Conservation (phyloP, 2,329 filamentous ascomycete species). For the Thermomyces lanuginosus region DNA sequence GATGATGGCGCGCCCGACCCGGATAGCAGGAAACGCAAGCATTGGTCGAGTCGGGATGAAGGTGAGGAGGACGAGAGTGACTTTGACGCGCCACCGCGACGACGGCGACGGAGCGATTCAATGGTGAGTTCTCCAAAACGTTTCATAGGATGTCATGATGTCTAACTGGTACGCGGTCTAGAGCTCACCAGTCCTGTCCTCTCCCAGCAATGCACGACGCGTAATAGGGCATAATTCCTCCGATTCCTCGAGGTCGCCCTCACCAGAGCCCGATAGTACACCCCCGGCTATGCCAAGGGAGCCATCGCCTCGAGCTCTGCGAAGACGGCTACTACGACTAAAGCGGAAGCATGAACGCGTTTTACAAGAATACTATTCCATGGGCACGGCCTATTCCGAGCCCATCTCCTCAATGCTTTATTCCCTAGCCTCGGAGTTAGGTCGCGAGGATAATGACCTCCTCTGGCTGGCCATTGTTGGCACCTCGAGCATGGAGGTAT, state of each 20-base stretch:
- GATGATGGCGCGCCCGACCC: constrained; percentile 32
- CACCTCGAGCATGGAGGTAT: constrained; percentile 83
- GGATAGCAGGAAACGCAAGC: constrained; percentile 54
- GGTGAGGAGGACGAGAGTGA: constrained; percentile 48
- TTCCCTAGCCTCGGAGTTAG: constrained; percentile 82
- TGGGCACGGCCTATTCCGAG: constrained; percentile 83
- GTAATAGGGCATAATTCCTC: constrained; percentile 25
- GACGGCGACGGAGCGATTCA: constrained; percentile 75
- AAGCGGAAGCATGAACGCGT: constrained; percentile 61
- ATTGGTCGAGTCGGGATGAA: constrained; percentile 60
- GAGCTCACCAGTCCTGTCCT: constrained; percentile 26
- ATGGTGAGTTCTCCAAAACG: constrained; percentile 31
- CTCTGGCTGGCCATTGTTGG: constrained; percentile 92
- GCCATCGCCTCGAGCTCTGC: constrained; percentile 54
- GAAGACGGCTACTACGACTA: constrained; percentile 56
- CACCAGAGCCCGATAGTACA: constrained; percentile 24
- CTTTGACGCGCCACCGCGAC: constrained; percentile 58
- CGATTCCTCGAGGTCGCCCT: constrained; percentile 31
- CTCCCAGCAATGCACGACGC: constrained; percentile 25
- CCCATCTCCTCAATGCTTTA: constrained; percentile 91
- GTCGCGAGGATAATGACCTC: constrained; percentile 89
- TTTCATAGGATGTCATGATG: constrained; percentile 5
- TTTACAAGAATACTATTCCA: constrained; percentile 66
- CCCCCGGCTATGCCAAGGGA: constrained; percentile 34
- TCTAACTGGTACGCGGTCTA: constrained; percentile 8